Evolutionary conservation across 2,329 filamentous ascomycete species (phyloP).

Genomic region (Aurifilum marmelostoma): DNA sequence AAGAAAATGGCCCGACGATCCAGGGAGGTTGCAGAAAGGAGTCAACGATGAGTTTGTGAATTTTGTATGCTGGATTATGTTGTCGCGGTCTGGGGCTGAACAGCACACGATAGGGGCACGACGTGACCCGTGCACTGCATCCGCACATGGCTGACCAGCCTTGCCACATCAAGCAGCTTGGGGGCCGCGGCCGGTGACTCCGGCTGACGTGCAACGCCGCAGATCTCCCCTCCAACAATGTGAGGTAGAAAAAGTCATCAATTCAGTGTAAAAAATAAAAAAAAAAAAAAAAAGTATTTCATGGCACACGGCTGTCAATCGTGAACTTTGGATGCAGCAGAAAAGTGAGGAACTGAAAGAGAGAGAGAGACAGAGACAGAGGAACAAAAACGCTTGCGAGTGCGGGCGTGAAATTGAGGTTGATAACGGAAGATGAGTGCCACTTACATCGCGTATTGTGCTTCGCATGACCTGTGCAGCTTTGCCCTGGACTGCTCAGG

Average conservation of each 20-base stretch:
- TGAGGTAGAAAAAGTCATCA: not conserved
- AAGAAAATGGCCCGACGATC: not conserved
- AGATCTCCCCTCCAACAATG: not conserved
- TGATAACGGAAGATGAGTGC: not conserved
- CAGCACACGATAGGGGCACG: not conserved
- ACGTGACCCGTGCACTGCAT: not conserved
- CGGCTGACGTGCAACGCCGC: not conserved
- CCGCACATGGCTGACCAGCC: not conserved
- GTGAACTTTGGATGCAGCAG: not conserved
- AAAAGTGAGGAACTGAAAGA: not conserved
- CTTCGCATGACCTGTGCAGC: not conserved
- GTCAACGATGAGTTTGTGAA: not conserved
- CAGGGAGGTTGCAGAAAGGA: not conserved
- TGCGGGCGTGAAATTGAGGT: not conserved
- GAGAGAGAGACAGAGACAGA: too few species aligned
- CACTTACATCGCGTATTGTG: not conserved
- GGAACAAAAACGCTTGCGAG: not conserved
- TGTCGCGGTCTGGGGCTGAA: not conserved
- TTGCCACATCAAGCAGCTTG: conserved; percentile 3
- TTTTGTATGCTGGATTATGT: not conserved
- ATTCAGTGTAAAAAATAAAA: too few species aligned
- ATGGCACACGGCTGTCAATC: not conserved
- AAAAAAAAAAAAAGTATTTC: not conserved
- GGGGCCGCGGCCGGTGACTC: conserved; percentile 1
- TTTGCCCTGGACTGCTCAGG: not conserved